phyloP scores from a whole-genome alignment of 2,329 filamentous ascomycete species.

The Aspergillus sp. region DNA sequence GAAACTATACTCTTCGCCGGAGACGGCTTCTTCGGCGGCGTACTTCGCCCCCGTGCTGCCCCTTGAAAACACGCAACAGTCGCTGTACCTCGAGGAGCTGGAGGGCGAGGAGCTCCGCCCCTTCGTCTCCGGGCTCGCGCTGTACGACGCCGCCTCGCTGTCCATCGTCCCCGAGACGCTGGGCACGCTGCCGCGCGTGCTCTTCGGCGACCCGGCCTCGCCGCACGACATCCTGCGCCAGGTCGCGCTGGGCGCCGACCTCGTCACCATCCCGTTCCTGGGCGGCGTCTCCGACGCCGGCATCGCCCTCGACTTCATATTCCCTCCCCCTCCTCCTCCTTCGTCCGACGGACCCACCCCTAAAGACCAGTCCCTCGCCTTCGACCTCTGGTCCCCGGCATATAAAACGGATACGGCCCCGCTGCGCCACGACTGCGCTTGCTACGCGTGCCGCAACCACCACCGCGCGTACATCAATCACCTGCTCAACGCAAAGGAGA shows the following conservation, averaged over 20 bases:
- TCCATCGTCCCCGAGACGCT: conserved; percentile 65
- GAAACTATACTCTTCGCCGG: conserved; percentile 36
- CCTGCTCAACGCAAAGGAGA: conserved; percentile 84
- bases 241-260: conserved; percentile 72
- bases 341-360: conserved; percentile 12
- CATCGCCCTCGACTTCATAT: conserved; percentile 76
- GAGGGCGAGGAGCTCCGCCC: conserved; percentile 58
- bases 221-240: conserved; percentile 78
- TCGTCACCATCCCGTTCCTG: conserved; percentile 76
- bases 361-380: conserved; percentile 57
- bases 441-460: conserved; percentile 81
- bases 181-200: conserved; percentile 66
- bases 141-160: conserved; percentile 73
- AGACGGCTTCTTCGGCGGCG: conserved; percentile 44
- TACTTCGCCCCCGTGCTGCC: conserved; percentile 69
- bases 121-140: conserved; percentile 66
- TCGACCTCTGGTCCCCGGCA: conserved; percentile 70
- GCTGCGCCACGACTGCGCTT: conserved; percentile 64
- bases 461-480: conserved; percentile 87
- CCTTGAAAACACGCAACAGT: conserved; percentile 71
- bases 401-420: conserved; percentile 65
- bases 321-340: conserved; percentile 52
- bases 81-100: conserved; percentile 74
- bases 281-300: conserved; percentile 76
- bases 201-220: conserved; percentile 65